These are phyloP conservation scores for Diaporthe citriasiana DNA, from an alignment of 2,329 filamentous ascomycete genomes.

Conservation along the genomic window DNA sequence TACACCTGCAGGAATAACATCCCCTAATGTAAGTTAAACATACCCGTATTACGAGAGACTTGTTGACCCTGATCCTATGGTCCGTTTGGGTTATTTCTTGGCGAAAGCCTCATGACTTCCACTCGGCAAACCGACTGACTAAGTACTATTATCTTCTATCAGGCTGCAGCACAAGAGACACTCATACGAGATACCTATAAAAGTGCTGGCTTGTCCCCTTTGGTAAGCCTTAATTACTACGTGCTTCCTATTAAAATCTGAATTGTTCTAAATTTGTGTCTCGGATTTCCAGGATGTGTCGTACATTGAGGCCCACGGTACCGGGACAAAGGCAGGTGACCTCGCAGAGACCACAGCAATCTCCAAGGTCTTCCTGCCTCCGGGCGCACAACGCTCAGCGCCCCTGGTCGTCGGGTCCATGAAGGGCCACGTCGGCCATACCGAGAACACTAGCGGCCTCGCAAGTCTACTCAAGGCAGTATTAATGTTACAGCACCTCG, in stretches of 20 bases:
- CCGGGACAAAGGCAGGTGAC: slow-evolving; percentile 21
- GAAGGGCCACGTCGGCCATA: slow-evolving; percentile 48
- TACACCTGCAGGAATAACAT: slow-evolving; percentile 52
- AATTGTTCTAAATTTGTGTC: too few relatives aligned
- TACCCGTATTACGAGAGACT: too few relatives aligned
- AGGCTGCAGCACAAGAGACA: slow-evolving; percentile 48
- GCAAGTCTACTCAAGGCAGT: slow-evolving; percentile 16
- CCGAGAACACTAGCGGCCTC: slow-evolving; percentile 14
- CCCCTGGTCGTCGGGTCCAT: slow-evolving; percentile 50
- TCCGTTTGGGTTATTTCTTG: too few relatives aligned
- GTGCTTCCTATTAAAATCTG: too few relatives aligned
- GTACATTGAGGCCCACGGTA: slow-evolving; percentile 35
- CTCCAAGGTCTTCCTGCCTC: slow-evolving; percentile 26
- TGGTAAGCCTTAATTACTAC: slow-evolving; percentile 3
- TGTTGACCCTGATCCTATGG: too few relatives aligned
- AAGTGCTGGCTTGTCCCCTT: slow-evolving; percentile 46
- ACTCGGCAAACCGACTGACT: too few relatives aligned
- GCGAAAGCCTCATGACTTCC: too few relatives aligned
- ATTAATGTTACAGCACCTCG: background rate
- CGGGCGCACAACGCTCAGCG: background rate
- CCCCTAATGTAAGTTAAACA: slow-evolving; percentile 51
- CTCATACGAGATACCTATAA: slow-evolving; percentile 52
- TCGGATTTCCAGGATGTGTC: background rate
- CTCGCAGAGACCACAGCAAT: slow-evolving; percentile 7
- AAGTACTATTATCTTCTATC: too few relatives aligned